These are phyloP conservation scores for Claviceps capensis DNA, from an alignment of 2,329 filamentous ascomycete genomes.

Conservation along the genomic window DNA sequence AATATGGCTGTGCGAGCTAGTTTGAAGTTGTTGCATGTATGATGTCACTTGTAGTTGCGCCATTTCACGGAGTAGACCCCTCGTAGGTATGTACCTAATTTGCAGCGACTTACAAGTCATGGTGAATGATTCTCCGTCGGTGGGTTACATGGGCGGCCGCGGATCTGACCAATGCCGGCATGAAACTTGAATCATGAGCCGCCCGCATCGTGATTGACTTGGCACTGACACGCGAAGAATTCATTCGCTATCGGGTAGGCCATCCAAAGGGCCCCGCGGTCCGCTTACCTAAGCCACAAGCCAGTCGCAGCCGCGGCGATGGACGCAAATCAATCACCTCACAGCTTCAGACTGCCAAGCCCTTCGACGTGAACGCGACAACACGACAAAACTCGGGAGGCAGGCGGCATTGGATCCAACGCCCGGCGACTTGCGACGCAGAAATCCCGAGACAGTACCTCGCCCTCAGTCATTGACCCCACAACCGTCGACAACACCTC, in stretches of 20 bases:
- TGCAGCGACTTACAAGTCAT: too few species aligned
- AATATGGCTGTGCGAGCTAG: too few species aligned
- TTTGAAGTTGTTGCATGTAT: too few species aligned
- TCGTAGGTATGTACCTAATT: too few species aligned
- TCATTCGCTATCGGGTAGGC: neutral
- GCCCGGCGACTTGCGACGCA: neutral
- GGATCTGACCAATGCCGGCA: too few species aligned
- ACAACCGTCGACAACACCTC: neutral
- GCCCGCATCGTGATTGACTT: too few species aligned
- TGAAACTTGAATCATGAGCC: too few species aligned
- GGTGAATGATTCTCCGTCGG: too few species aligned
- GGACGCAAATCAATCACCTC: slow-evolving; percentile 2
- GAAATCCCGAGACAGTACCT: neutral
- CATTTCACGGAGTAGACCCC: too few species aligned
- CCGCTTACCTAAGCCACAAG: slow-evolving; percentile 2
- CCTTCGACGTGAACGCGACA: neutral
- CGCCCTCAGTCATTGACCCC: neutral
- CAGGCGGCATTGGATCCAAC: neutral
- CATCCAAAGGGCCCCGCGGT: neutral
- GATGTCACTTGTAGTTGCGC: too few species aligned
- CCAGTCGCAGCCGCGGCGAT: neutral
- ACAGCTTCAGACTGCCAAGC: neutral
- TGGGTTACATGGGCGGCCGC: too few species aligned
- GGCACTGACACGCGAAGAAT: too few species aligned
- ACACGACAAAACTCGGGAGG: neutral